Evolutionary conservation across 148 eudicot species (phyloP).

Genomic region (Fallopia convolvulus): DNA sequence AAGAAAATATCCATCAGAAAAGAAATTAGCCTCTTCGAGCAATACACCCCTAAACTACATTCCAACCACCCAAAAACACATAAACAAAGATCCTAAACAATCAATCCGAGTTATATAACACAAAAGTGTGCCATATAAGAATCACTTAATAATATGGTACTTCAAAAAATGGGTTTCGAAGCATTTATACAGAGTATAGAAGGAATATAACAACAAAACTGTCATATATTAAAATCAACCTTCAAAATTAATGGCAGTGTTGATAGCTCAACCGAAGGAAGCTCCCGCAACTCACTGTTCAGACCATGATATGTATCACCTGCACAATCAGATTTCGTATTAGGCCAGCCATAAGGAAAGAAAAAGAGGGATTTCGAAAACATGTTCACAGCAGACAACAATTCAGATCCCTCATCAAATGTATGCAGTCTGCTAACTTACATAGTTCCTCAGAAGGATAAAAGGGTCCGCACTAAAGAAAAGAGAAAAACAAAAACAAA

Average conservation of each 20-base stretch:
- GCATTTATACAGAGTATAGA: background rate
- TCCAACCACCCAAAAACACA: background rate
- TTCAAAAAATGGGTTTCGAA: background rate
- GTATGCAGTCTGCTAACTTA: background rate
- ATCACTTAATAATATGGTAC: background rate
- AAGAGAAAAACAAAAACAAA: too few relatives aligned
- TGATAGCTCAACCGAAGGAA: slow-evolving; percentile 86
- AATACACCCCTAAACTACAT: background rate
- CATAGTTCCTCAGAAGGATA: background rate
- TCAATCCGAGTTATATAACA: background rate
- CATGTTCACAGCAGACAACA: background rate
- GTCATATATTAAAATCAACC: slow-evolving; percentile 32
- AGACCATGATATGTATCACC: slow-evolving; percentile 65
- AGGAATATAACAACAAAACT: background rate
- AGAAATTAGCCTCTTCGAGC: background rate
- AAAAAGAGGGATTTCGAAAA: background rate
- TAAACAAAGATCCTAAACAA: background rate
- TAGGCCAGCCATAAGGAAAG: background rate
- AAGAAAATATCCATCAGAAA: background rate
- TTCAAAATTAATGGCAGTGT: slow-evolving; percentile 82
- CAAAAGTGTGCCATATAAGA: background rate
- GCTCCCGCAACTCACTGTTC: slow-evolving; percentile 74
- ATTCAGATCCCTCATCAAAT: background rate
- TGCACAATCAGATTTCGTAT: slow-evolving; percentile 24
- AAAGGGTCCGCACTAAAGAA: background rate